Evolutionary conservation across 1,139 yeast genomes (phyloP), one percentile per base, ranked within the genome.

Genomic region (Taphrina betulina): DNA sequence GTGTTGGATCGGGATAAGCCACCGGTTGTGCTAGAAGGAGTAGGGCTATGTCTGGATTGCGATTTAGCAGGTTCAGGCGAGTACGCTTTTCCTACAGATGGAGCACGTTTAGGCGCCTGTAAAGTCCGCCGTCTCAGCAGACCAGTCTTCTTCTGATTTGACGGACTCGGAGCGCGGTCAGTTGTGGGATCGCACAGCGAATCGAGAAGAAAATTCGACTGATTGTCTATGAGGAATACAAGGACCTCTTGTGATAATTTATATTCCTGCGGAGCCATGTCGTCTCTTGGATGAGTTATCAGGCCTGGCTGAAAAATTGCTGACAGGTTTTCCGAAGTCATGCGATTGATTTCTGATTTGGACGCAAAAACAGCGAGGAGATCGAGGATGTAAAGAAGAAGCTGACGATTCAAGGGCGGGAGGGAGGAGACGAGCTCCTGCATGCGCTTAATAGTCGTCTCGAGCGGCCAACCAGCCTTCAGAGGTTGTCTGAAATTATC

Each of bases 251-350:
- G 88, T 1, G 95, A 86, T 33, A 89, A 73, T 19, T 87, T 94
- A 70, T 90, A 90, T 69, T 92, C 96, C 34, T 82, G 85, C 0
- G 97, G 96, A 52, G 84, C 80, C 82, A 90, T 80, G 68, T 89
- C 96, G 69, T 92, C 97, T 63, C 77, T 79, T 4, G 96, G 96
- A 68, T 92, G 97, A 1, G 95, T 85, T 50, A 94, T 74, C 16
- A 94, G 81, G 19, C 95, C 85, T 1, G 98, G 98, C 71, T 92
- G 98, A 72, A 94, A 92, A 60, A 92, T 87, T 1, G 97, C 96
- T 0, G 97, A 95, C 63, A 92, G 74, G 67, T 94, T 92, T 63
- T 92, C 80, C 1, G 95, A 87, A 1, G 96, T 83, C 99, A 92
- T 92, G 63, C 88, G 75, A 68, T 90, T 92, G 59, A 80, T 80